A percentile compares a stretch with the other conserved stretches of the same genome.
These are phyloP conservation scores for Saturnispora halmiae DNA, from an alignment of 805 yeast genomes.

Conservation along the genomic window DNA sequence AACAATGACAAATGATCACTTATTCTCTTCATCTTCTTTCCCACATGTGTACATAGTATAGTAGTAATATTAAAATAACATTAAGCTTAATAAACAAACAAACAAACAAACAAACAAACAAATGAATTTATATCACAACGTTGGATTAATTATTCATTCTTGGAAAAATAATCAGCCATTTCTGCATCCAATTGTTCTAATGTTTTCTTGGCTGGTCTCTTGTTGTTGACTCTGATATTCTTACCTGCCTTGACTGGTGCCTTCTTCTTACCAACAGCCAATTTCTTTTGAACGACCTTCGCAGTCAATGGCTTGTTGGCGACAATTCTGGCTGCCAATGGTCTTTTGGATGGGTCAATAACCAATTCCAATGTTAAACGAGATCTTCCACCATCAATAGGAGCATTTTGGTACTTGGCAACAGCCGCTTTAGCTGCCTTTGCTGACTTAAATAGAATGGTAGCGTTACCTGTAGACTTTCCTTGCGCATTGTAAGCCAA, in stretches of 20 bases:
- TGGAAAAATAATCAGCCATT: conserved; percentile 91
- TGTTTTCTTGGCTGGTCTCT: conserved; percentile 48
- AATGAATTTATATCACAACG: neutral
- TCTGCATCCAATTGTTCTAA: conserved; percentile 93
- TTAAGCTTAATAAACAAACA: conserved; percentile 1
- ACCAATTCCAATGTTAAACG: conserved; percentile 73
- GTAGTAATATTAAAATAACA: neutral
- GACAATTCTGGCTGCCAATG: conserved; percentile 62
- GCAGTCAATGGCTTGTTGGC: conserved; percentile 34
- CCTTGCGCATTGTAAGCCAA: conserved; percentile 83
- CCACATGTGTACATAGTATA: neutral
- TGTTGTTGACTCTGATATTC: conserved; percentile 14
- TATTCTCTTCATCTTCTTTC: neutral
- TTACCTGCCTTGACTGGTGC: conserved; percentile 15
- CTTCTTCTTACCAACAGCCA: conserved; percentile 17
- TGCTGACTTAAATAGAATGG: conserved; percentile 62
- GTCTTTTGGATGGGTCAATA: conserved; percentile 72
- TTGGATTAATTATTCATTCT: conserved; percentile 27
- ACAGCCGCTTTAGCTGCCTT: conserved; percentile 73
- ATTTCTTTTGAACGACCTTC: conserved; percentile 39
- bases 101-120: neutral
- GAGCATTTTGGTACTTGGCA: conserved; percentile 81
- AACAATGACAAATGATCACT: conserved; percentile 3
- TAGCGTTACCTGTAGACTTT: conserved; percentile 85
- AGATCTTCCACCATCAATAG: conserved; percentile 79